Conservation (phyloP, 2,329 filamentous ascomycete genomes). For the Scytalidium lignicola region DNA sequence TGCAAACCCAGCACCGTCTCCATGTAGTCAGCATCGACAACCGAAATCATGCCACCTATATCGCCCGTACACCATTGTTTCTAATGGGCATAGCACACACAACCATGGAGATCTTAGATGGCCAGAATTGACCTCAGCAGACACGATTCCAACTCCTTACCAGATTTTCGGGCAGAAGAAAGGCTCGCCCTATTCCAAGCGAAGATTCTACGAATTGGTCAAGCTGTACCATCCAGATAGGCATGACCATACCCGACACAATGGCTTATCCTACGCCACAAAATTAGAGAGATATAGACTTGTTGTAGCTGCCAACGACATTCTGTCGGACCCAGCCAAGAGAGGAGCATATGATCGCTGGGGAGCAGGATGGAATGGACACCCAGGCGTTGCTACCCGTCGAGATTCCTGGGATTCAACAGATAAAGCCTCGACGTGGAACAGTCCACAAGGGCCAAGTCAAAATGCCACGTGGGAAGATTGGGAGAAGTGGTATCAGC, state of each 20-base stretch:
- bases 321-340: conserved; percentile 76
- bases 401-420: conserved; percentile 20
- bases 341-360: conserved; percentile 76
- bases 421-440: conserved; percentile 21
- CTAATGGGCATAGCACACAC: conserved; percentile 30
- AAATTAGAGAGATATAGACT: conserved; percentile 88
- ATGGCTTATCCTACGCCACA: conserved; percentile 50
- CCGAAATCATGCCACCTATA: conserved; percentile 10
- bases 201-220: conserved; percentile 81
- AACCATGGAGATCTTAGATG: conserved; percentile 24
- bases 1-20: conserved; percentile 24
- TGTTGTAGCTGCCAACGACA: conserved; percentile 79
- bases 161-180: conserved; percentile 67
- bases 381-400: conserved; percentile 28
- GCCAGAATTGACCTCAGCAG: conserved; percentile 25
- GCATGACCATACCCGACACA: conserved; percentile 33
- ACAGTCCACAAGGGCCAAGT: conserved; percentile 38
- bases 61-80: conserved; percentile 32
- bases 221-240: conserved; percentile 95
- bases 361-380: conserved; percentile 72
- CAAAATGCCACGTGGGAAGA: conserved; percentile 96
- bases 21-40: conserved; percentile 11
- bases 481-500: conserved; percentile 76
- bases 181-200: conserved; percentile 71
- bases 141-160: conserved; percentile 63